These are phyloP conservation scores for Cercospora sesami DNA, from an alignment of 2,329 filamentous ascomycete genomes.

Conservation along the genomic window DNA sequence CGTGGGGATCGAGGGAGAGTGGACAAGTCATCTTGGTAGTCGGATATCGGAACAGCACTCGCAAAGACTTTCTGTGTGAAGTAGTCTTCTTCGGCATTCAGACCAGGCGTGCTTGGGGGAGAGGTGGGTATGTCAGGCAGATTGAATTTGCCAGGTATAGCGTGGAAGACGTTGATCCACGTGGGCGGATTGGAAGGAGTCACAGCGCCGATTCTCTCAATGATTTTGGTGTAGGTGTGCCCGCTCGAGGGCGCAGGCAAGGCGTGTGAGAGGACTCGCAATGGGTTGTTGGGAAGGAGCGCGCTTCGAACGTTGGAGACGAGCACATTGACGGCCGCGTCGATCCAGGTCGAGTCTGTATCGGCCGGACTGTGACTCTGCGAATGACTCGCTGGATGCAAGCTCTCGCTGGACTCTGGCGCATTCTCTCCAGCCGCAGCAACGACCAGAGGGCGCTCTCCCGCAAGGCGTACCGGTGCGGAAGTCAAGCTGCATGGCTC, in stretches of 20 bases:
- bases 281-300: slow-evolving; percentile 41
- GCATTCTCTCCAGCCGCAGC: not conserved
- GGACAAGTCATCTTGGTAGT: slow-evolving; percentile 57
- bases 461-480: not conserved
- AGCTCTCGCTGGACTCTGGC: not conserved
- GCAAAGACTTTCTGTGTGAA: slow-evolving; percentile 64
- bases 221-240: slow-evolving; percentile 56
- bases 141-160: slow-evolving; percentile 62
- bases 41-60: slow-evolving; percentile 59
- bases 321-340: slow-evolving; percentile 33
- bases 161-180: slow-evolving; percentile 66
- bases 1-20: slow-evolving; percentile 54
- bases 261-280: slow-evolving; percentile 62
- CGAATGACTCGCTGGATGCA: slow-evolving; percentile 7
- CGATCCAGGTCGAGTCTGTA: slow-evolving; percentile 30
- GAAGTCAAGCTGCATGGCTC: slow-evolving; percentile 35
- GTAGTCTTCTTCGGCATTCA: slow-evolving; percentile 56
- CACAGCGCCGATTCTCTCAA: slow-evolving; percentile 56
- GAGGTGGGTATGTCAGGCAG: slow-evolving; percentile 62
- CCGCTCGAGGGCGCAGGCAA: slow-evolving; percentile 57
- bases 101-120: slow-evolving; percentile 60
- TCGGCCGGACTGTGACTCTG: not conserved
- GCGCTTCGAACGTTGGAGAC: slow-evolving; percentile 41
- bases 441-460: not conserved
- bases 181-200: slow-evolving; percentile 53